Evolutionary conservation across 2,329 filamentous ascomycete genomes (phyloP).

Genomic region (Diaporthe longicolla): DNA sequence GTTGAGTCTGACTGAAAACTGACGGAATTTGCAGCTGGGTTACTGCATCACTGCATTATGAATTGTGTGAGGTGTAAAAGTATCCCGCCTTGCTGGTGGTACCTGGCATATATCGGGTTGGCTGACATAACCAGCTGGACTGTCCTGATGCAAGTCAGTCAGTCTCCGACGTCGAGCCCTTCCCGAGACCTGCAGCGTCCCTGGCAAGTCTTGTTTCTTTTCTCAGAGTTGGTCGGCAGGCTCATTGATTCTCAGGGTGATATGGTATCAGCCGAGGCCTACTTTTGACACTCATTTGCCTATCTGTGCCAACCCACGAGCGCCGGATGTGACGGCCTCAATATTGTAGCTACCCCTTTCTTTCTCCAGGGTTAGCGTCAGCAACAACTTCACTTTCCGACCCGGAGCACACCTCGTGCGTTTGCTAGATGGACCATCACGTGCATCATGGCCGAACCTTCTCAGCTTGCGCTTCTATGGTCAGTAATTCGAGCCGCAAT

Average conservation of each 20-base stretch:
- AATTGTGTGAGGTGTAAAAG: neutral
- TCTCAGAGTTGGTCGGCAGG: neutral
- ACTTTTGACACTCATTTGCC: slow-evolving; percentile 10
- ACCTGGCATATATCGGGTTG: neutral
- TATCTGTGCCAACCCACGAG: neutral
- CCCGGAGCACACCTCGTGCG: neutral
- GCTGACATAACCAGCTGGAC: slow-evolving; percentile 9
- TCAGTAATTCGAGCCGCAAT: neutral
- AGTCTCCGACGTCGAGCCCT: neutral
- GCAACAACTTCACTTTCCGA: neutral
- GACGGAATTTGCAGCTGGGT: neutral
- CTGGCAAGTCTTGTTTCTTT: neutral
- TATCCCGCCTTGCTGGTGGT: no score
- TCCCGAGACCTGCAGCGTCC: slow-evolving; percentile 1
- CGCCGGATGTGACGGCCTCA: slow-evolving; percentile 23
- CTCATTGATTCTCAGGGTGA: neutral
- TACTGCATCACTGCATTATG: neutral
- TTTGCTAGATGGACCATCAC: slow-evolving; percentile 24
- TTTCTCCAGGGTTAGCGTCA: slow-evolving; percentile 26
- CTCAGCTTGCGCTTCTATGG: slow-evolving; percentile 39
- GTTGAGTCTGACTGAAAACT: neutral
- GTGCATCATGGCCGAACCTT: slow-evolving; percentile 31
- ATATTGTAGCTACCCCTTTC: slow-evolving; percentile 5
- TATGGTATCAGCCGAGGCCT: neutral
- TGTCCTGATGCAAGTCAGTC: neutral